phyloP scores from a whole-genome alignment of 208 protist species.

The Zelonia costaricensis region DNA sequence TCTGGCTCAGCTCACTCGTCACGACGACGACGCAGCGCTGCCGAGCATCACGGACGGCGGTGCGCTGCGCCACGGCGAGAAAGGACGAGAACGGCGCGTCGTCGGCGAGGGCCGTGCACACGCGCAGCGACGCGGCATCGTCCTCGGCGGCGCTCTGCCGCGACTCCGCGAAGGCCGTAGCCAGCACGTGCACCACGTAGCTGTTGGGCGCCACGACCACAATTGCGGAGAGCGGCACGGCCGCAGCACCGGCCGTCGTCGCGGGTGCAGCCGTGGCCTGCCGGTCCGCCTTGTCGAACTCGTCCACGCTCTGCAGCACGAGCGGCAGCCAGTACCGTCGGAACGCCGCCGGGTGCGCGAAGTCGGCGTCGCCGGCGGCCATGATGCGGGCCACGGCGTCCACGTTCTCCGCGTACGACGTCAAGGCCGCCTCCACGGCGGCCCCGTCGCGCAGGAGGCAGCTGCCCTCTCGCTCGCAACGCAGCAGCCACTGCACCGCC shows the following conservation, averaged over 20 bases:
- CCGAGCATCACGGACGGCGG: constrained; percentile 1
- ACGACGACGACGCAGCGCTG: constrained; percentile 56
- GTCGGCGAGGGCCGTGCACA: constrained; percentile 32
- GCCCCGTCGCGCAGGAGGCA: constrained; percentile 26
- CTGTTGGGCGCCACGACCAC: constrained; percentile 35
- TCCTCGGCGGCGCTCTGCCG: constrained; percentile 1
- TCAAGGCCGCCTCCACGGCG: constrained; percentile 46
- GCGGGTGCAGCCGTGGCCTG: constrained; percentile 7
- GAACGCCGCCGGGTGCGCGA: constrained; percentile 48
- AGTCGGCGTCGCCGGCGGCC: constrained; percentile 65
- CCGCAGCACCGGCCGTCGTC: constrained; percentile 3
- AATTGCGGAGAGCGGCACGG: constrained; percentile 14
- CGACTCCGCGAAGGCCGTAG: constrained; percentile 10
- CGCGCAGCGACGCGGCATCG: neutral
- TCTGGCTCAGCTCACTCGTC: constrained; percentile 66
- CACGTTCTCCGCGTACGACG: constrained; percentile 70
- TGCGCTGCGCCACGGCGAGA: constrained; percentile 28
- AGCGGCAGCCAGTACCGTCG: constrained; percentile 63
- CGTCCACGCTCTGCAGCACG: constrained; percentile 44
- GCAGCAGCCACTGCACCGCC: constrained; percentile 78
- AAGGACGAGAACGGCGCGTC: constrained; percentile 22
- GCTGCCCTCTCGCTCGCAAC: constrained; percentile 73
- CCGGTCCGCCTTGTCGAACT: constrained; percentile 64
- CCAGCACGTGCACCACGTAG: constrained; percentile 27
- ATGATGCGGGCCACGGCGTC: constrained; percentile 74